phyloP scores from a whole-genome alignment of 2,329 filamentous ascomycete genomes.

The Neopestalotiopsis clavispora region DNA sequence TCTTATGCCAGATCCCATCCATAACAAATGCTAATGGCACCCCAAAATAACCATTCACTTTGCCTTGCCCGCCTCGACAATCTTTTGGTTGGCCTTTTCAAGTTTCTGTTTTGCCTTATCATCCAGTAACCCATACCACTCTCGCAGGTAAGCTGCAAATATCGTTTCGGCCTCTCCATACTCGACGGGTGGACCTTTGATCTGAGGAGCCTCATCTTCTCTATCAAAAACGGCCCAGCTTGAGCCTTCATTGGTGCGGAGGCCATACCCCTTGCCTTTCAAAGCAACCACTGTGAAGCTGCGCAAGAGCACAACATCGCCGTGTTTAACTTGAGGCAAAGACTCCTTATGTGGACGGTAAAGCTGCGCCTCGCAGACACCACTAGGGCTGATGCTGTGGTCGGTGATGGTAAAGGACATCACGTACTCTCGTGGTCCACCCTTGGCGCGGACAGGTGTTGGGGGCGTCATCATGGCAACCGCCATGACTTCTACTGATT shows the following conservation, averaged over 20 bases:
- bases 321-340: slow-evolving; percentile 58
- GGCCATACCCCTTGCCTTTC: slow-evolving; percentile 59
- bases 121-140: slow-evolving; percentile 56
- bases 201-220: slow-evolving; percentile 50
- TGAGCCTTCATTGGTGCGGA: slow-evolving; percentile 59
- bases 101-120: slow-evolving; percentile 51
- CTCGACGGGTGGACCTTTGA: slow-evolving; percentile 65
- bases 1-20: not conserved
- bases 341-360: slow-evolving; percentile 63
- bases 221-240: slow-evolving; percentile 67
- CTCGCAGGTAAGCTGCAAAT: slow-evolving; percentile 53
- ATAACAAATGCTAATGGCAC: not conserved
- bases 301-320: slow-evolving; percentile 64
- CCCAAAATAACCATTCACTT: slow-evolving; percentile 7
- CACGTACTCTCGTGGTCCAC: slow-evolving; percentile 63
- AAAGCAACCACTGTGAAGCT: slow-evolving; percentile 60
- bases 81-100: slow-evolving; percentile 50
- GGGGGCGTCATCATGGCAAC: slow-evolving; percentile 57
- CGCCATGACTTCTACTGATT: slow-evolving; percentile 58
- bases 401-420: slow-evolving; percentile 64
- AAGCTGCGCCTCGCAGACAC: slow-evolving; percentile 59
- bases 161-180: slow-evolving; percentile 53
- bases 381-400: slow-evolving; percentile 54
- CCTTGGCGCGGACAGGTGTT: slow-evolving; percentile 58
- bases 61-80: slow-evolving; percentile 30